Conservation (phyloP, 345 rosid genomes). For the Reutealis trisperma region DNA sequence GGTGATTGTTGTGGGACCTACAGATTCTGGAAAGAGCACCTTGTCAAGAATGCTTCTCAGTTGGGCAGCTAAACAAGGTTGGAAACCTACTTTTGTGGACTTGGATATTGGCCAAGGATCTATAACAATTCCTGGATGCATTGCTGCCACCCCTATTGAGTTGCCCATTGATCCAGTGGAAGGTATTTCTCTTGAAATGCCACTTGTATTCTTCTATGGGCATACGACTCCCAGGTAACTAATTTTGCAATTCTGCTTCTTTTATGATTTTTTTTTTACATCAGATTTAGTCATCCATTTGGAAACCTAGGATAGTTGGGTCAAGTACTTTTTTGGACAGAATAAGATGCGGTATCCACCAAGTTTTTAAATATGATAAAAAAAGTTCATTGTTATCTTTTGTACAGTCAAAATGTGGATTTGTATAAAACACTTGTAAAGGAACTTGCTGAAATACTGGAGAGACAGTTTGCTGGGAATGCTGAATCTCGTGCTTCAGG, state of each 20-base stretch:
- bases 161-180: slow-evolving; percentile 92
- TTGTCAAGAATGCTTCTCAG: slow-evolving; percentile 90
- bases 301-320: not conserved
- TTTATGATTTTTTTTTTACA: not conserved
- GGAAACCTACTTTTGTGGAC: slow-evolving; percentile 86
- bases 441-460: slow-evolving; percentile 81
- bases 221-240: slow-evolving; percentile 74
- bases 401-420: slow-evolving; percentile 70
- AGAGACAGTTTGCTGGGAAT: slow-evolving; percentile 70
- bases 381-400: not conserved
- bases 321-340: not conserved
- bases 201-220: slow-evolving; percentile 85
- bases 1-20: slow-evolving; percentile 84
- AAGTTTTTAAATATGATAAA: not conserved
- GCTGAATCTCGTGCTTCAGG: slow-evolving; percentile 83
- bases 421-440: slow-evolving; percentile 71
- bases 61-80: slow-evolving; percentile 95
- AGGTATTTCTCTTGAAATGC: slow-evolving; percentile 90
- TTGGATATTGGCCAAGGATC: slow-evolving; percentile 95
- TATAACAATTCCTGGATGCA: slow-evolving; percentile 77
- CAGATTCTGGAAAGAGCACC: slow-evolving; percentile 94
- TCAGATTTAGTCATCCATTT: not conserved
- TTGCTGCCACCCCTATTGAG: slow-evolving; percentile 92
- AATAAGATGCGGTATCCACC: not conserved
- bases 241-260: not conserved